These are phyloP conservation scores for Phyllosticta paracitricarpa DNA, from an alignment of 2,329 filamentous ascomycete species.

Conservation along the genomic window DNA sequence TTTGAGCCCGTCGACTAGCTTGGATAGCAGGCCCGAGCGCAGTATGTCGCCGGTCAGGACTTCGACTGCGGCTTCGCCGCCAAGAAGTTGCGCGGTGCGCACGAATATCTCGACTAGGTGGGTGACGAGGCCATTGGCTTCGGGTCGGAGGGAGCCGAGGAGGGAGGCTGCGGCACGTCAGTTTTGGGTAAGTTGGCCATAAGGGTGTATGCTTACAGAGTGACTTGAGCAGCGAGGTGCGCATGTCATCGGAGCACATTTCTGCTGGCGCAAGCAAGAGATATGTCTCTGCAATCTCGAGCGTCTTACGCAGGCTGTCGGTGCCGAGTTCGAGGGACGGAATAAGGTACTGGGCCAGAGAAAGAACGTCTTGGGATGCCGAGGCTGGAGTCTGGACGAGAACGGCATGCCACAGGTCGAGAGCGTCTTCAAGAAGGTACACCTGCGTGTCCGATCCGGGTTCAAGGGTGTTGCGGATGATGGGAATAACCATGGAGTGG, in stretches of 20 bases:
- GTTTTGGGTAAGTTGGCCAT: neutral
- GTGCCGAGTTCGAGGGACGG: slow-evolving; percentile 39
- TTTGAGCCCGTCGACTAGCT: slow-evolving; percentile 37
- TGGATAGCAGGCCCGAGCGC: slow-evolving; percentile 47
- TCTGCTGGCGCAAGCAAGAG: slow-evolving; percentile 36
- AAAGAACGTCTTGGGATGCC: slow-evolving; percentile 33
- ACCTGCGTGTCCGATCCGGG: slow-evolving; percentile 52
- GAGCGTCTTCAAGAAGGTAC: slow-evolving; percentile 81
- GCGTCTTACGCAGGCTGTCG: slow-evolving; percentile 37
- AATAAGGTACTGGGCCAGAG: slow-evolving; percentile 35
- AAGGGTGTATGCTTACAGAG: neutral
- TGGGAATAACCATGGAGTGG: slow-evolving; percentile 68
- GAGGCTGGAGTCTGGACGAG: slow-evolving; percentile 47
- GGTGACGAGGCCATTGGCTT: slow-evolving; percentile 38
- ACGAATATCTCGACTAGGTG: slow-evolving; percentile 36
- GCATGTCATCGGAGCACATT: slow-evolving; percentile 35
- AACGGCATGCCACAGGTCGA: slow-evolving; percentile 80
- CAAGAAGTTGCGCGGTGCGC: slow-evolving; percentile 41
- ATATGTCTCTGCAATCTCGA: slow-evolving; percentile 42
- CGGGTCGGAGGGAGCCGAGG: slow-evolving; percentile 36
- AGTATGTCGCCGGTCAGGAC: slow-evolving; percentile 45
- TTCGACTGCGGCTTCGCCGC: slow-evolving; percentile 43
- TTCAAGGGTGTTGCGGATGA: slow-evolving; percentile 71
- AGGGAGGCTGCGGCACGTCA: slow-evolving; percentile 27
- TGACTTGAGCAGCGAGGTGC: slow-evolving; percentile 28